These are phyloP conservation scores for Russula foetens DNA, from an alignment of 768 basidiomycete species.

Conservation along the genomic window DNA sequence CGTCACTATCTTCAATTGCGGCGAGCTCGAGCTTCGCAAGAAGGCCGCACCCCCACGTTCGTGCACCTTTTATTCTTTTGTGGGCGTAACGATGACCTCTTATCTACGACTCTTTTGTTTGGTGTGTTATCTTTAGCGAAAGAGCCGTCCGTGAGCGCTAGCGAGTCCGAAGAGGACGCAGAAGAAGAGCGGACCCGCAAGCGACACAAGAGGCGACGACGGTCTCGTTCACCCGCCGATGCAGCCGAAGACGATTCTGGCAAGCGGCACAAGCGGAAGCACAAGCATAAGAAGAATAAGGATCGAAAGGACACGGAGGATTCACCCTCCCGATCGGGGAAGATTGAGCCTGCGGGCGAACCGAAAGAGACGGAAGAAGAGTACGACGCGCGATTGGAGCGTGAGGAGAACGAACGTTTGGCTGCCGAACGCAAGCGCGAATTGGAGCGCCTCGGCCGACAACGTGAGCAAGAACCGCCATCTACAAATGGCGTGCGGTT, in stretches of 20 bases:
- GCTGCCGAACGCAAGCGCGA: constrained; percentile 40
- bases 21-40: constrained; percentile 72
- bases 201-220: constrained; percentile 17
- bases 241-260: not conserved
- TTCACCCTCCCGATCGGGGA: constrained; percentile 11
- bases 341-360: not conserved
- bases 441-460: constrained; percentile 40
- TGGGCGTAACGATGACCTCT: not conserved
- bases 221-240: constrained; percentile 11
- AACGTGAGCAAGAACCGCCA: constrained; percentile 28
- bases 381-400: constrained; percentile 59
- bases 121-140: not conserved
- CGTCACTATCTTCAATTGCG: constrained; percentile 67
- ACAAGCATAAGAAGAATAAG: constrained; percentile 25
- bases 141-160: constrained; percentile 10
- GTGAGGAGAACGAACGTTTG: constrained; percentile 54
- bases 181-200: constrained; percentile 7
- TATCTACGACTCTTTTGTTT: not conserved
- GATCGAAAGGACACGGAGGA: constrained; percentile 24
- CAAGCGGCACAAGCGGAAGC: constrained; percentile 22
- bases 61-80: not conserved
- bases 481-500: constrained; percentile 46
- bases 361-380: constrained; percentile 58
- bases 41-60: constrained; percentile 23
- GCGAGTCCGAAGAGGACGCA: constrained; percentile 10